These are phyloP conservation scores for Globisporangium paddicum DNA, from an alignment of 352 stramenopile species.

Conservation along the genomic window DNA sequence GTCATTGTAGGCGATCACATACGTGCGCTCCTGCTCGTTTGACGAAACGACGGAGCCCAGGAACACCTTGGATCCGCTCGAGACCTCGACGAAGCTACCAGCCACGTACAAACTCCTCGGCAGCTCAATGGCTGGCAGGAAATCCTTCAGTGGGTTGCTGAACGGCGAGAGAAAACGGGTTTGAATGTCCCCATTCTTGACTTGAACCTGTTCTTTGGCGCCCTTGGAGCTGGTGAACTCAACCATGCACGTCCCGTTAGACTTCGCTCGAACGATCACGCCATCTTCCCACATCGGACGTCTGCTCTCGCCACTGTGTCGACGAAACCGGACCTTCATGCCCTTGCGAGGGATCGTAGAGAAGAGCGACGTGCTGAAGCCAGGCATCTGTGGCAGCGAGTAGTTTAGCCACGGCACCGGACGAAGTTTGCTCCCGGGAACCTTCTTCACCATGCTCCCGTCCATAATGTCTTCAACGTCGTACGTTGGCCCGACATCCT, in stretches of 20 bases:
- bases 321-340: constrained; percentile 50
- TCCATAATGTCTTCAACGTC: constrained; percentile 48
- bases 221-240: constrained; percentile 32
- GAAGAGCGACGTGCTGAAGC: constrained; percentile 16
- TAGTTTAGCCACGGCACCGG: constrained; percentile 48
- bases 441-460: constrained; percentile 33
- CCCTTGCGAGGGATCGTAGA: constrained; percentile 31
- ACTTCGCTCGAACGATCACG: constrained; percentile 43
- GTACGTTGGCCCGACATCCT: constrained; percentile 8
- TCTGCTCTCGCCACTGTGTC: constrained; percentile 16
- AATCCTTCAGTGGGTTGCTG: constrained; percentile 19
- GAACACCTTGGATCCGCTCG: constrained; percentile 38
- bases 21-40: constrained; percentile 43
- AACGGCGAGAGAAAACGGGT: constrained; percentile 32
- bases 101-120: constrained; percentile 25
- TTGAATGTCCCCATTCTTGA: constrained; percentile 49
- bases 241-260: constrained; percentile 38
- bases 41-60: constrained; percentile 35
- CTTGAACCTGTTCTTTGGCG: constrained; percentile 29
- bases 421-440: constrained; percentile 34
- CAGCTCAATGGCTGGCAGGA: constrained; percentile 24
- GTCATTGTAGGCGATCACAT: constrained; percentile 52
- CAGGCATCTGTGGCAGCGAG: constrained; percentile 30
- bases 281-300: constrained; percentile 35
- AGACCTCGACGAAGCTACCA: constrained; percentile 47